Evolutionary conservation across 1,139 yeast species (phyloP).

Genomic region (Arxiozyma slooffiae): DNA sequence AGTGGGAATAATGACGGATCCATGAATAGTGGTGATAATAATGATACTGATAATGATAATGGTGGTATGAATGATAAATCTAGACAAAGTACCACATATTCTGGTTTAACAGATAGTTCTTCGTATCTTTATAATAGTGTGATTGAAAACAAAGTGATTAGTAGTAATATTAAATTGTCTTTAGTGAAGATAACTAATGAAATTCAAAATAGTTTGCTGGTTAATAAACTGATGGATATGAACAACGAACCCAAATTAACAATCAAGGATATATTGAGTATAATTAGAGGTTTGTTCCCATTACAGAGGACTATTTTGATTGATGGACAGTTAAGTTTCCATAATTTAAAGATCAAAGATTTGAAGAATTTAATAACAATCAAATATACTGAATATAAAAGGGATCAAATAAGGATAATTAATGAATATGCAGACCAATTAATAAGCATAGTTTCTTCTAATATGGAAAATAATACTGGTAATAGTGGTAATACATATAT

Average conservation of each 20-base stretch:
- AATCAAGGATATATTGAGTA: conserved; percentile 26
- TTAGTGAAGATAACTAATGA: conserved; percentile 28
- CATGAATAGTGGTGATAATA: background rate
- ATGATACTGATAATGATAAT: too few relatives aligned
- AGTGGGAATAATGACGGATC: conserved; percentile 2
- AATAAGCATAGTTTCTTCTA: conserved; percentile 5
- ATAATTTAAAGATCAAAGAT: conserved; percentile 23
- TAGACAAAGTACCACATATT: background rate
- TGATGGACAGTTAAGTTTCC: conserved; percentile 28
- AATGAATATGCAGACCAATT: conserved; percentile 17
- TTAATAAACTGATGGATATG: conserved; percentile 16
- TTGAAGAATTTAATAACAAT: conserved; percentile 16
- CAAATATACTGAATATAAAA: conserved; percentile 14
- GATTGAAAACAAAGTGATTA: conserved; percentile 10
- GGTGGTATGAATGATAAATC: too few relatives aligned
- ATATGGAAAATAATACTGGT: background rate
- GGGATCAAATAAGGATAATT: conserved; percentile 12
- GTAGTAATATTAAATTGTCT: conserved; percentile 22
- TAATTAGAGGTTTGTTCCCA: conserved; percentile 24
- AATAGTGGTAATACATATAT: background rate
- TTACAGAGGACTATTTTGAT: conserved; percentile 23
- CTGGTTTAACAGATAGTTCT: background rate
- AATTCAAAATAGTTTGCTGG: conserved; percentile 24
- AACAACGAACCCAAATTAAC: conserved; percentile 15
- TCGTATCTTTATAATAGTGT: background rate